Conservation (phyloP, 306 rosid species). For the Trichosanthes truncata region DNA sequence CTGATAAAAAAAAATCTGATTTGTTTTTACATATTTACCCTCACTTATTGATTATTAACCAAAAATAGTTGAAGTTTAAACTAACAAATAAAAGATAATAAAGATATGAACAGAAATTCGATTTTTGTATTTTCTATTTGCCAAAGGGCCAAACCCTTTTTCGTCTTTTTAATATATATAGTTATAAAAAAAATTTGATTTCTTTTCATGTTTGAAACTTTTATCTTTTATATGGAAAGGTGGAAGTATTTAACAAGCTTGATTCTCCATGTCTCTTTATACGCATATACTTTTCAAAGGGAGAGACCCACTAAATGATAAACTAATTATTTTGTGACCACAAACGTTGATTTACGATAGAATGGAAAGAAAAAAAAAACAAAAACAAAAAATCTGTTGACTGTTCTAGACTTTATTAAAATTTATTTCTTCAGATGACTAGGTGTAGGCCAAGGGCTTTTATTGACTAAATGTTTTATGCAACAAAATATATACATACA, state of each 20-base stretch:
- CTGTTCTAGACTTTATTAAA: neutral
- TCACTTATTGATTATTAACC: neutral
- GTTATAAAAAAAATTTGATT: too few species aligned
- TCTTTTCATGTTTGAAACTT: neutral
- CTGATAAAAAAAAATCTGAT: too few species aligned
- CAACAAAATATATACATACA: neutral
- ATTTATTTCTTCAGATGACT: neutral
- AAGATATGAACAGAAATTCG: too few species aligned
- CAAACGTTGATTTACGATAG: neutral
- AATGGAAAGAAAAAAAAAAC: too few species aligned
- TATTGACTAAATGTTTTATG: neutral
- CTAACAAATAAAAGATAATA: too few species aligned
- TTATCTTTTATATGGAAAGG: neutral
- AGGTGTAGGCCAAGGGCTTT: neutral
- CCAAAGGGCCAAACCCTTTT: neutral
- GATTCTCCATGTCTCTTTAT: neutral
- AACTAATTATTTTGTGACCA: conserved; percentile 5
- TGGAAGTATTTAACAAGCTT: neutral
- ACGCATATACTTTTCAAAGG: neutral
- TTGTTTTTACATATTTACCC: too few species aligned
- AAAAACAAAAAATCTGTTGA: neutral
- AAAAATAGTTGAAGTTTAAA: neutral
- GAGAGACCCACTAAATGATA: conserved; percentile 4
- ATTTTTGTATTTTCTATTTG: neutral
- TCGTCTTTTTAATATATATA: neutral